Evolutionary conservation across 441 rosid species (phyloP), one percentile per base, ranked within the genome.

Genomic region (Populus hybrid): DNA sequence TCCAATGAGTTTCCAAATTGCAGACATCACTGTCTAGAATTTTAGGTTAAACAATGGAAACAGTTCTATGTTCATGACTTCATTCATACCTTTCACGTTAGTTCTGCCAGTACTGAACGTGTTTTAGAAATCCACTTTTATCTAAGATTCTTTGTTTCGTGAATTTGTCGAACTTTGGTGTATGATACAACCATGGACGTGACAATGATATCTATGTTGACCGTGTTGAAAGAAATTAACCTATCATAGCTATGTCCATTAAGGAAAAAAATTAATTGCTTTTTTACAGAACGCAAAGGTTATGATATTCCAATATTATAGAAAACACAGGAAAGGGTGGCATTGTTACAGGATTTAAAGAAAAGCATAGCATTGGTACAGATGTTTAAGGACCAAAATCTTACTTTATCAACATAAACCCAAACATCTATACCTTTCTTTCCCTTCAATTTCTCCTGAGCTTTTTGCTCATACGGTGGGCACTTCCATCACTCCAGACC

Each of bases 401-500:
- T 78, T 38, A 68, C 57, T 84, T 73, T 73, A 70, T 67, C 59
- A 70, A 71, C 78, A 11, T 77, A 59, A 73, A 67, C 69, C 12
- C 42, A 65, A 24, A 30, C 21, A 10, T 21, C 32, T 4, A 12
- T 23, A 66, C n/a, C 42, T 36, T 8, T 20, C 38, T 5, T 7
- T 46, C 70, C 57, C 68, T 75, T 81, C 78, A 74, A 59, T 83
- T 77, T 26, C 69, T 80, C 71, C 78, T 81, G 14, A 75, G 71
- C 75, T 57, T 86, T 83, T 86, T 88, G 77, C 82, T 85, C 40
- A 46, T 72, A 70, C 70, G 79, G 67, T 81, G 78, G 36, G 82
- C 84, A 68, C 74, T 72, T 86, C 85, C 85, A n/a, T 90, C 88
- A 57, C 86, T 88, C 98, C 99, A 94, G 65, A 97, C 90, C 65